Evolutionary conservation across 768 basidiomycete genomes (phyloP), one percentile per base, ranked within the genome.

Genomic region (Rhodotorula paludigena): DNA sequence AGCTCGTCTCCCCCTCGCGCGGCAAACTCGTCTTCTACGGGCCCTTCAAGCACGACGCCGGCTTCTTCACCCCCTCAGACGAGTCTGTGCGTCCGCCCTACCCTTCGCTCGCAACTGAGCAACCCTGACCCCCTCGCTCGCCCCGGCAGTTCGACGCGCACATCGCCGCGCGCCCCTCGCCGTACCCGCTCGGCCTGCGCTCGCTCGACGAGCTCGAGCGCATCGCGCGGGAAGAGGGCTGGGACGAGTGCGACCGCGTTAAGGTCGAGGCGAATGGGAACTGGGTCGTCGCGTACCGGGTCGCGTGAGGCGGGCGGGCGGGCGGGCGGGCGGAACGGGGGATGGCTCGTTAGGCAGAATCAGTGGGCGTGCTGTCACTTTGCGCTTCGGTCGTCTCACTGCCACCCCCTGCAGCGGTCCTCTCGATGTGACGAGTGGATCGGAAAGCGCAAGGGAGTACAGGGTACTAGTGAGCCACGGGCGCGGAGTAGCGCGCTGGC

Each of bases 11-110:
- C 1, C 12, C n/a, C 25, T 5, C 28, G 5, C 16, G 18, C n/a
- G 64, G 52, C 11, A 14, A 30, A 2, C 33, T 63, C n/a, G 28
- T 61, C 12, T 15, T 66, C 25, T 71, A 71, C 41, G 69, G 69
- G 3, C 69, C 69, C 15, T 71, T 71, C 69, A 53, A 58, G 32
- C 36, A 45, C 33, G 56, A 58, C 48, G 41, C 14, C 3, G 64
- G 60, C 21, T 71, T 59, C 64, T 66, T 56, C 52, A 35, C 33
- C 35, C 16, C 33, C 14, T 57, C 54, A 3, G 69, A 70, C 63
- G 59, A 53, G 11, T 23, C 38, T 8, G 69, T 70, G 60, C 41
- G 68, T 32, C 25, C 33, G n/a, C 1, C 2, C 25, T 25, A 14
- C 36, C 21, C 35, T 21, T 16, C 38, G 3, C 30, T 32, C 6